These are phyloP conservation scores for Aspergillus haitiensis DNA, from an alignment of 495 filamentous ascomycete genomes.

Conservation along the genomic window DNA sequence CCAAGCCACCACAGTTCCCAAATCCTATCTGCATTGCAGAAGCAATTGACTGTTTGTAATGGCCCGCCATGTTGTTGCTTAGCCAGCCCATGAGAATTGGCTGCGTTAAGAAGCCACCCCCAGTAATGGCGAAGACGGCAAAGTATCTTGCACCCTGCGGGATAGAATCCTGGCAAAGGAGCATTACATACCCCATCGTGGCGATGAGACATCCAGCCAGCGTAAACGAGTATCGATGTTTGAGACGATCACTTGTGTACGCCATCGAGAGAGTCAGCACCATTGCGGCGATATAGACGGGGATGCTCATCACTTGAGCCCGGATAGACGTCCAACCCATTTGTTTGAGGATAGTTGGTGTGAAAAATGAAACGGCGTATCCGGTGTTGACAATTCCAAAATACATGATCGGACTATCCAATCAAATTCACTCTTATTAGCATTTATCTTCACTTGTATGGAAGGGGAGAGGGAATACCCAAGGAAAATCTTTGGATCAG, in stretches of 20 bases:
- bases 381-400: conserved; percentile 52
- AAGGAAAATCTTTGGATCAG: conserved; percentile 59
- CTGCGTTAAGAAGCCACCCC: conserved; percentile 48
- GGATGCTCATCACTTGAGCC: conserved; percentile 57
- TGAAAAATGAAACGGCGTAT: conserved; percentile 54
- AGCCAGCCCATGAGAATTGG: conserved; percentile 55
- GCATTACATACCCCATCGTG: conserved; percentile 51
- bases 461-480: conserved; percentile 28
- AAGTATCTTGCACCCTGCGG: conserved; percentile 48
- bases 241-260: conserved; percentile 47
- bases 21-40: conserved; percentile 53
- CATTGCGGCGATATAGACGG: conserved; percentile 55
- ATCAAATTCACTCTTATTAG: neutral
- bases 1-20: conserved; percentile 54
- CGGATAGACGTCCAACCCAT: conserved; percentile 53
- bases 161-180: conserved; percentile 42
- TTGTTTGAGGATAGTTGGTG: conserved; percentile 57
- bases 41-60: conserved; percentile 58
- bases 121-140: conserved; percentile 49
- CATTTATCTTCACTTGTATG: neutral
- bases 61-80: conserved; percentile 54
- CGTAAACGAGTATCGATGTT: conserved; percentile 54
- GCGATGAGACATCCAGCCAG: conserved; percentile 47
- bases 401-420: conserved; percentile 45
- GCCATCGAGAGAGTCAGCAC: conserved; percentile 48